Evolutionary conservation across 768 basidiomycete species (phyloP).

Genomic region (Amanita pallidorosea): DNA sequence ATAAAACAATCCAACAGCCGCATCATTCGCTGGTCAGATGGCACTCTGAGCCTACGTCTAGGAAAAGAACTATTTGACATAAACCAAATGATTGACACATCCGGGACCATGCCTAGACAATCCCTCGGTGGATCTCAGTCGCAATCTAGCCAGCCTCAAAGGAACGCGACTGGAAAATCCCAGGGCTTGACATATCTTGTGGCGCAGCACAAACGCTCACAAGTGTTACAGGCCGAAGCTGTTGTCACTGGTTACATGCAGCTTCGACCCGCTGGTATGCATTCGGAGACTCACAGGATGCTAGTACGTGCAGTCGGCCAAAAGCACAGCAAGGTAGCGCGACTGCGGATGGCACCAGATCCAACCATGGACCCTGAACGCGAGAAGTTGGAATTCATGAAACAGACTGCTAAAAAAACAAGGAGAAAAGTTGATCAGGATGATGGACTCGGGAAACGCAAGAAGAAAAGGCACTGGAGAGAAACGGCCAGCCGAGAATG

Average conservation of each 20-base stretch:
- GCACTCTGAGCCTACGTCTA: conserved; percentile 78
- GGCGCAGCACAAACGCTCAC: conserved; percentile 78
- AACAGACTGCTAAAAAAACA: conserved; percentile 52
- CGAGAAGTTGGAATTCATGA: conserved; percentile 58
- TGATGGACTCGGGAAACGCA: conserved; percentile 35
- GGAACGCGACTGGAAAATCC: conserved; percentile 29
- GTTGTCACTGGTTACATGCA: conserved; percentile 76
- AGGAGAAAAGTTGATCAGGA: conserved; percentile 45
- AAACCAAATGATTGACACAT: conserved; percentile 66
- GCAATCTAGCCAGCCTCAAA: conserved; percentile 29
- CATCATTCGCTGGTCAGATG: conserved; percentile 93
- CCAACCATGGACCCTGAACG: conserved; percentile 68
- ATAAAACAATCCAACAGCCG: conserved; percentile 82
- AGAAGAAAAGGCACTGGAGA: conserved; percentile 33
- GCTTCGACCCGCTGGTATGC: conserved; percentile 81
- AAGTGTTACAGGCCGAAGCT: conserved; percentile 81
- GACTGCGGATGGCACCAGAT: conserved; percentile 72
- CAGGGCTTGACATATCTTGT: conserved; percentile 85
- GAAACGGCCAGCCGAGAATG: conserved; percentile 30
- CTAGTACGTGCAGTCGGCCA: conserved; percentile 80
- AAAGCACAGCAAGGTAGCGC: conserved; percentile 73
- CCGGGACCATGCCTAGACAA: conserved; percentile 53
- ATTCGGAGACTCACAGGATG: conserved; percentile 83
- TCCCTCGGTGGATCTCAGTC: conserved; percentile 38
- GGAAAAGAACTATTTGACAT: conserved; percentile 95